These are phyloP conservation scores for Diplocarpon rosae DNA, from an alignment of 2,329 filamentous ascomycete genomes.

Conservation along the genomic window DNA sequence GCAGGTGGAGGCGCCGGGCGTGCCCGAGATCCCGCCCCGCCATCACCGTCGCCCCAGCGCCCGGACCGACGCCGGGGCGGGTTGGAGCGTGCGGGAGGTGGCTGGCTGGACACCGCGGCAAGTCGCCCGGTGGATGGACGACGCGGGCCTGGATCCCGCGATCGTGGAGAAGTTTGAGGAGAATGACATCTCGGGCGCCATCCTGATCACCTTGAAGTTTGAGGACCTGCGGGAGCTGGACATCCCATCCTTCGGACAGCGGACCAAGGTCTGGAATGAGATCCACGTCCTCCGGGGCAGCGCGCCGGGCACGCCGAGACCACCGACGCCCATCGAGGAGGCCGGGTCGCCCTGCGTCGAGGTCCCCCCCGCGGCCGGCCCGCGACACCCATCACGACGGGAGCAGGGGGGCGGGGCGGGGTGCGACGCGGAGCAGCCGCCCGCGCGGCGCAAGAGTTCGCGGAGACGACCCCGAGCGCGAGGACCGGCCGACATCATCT, in stretches of 20 bases:
- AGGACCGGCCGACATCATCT: conserved; percentile 51
- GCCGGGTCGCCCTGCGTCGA: conserved; percentile 30
- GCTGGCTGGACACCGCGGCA: conserved; percentile 61
- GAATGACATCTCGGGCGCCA: conserved; percentile 84
- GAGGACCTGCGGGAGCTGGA: conserved; percentile 76
- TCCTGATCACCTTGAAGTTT: conserved; percentile 83
- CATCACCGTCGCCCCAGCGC: conserved; percentile 37
- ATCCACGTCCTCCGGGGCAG: conserved; percentile 58
- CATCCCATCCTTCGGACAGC: conserved; percentile 71
- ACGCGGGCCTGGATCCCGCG: conserved; percentile 64
- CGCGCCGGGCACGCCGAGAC: conserved; percentile 38
- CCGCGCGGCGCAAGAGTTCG: conserved; percentile 19
- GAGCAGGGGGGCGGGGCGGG: too few species aligned
- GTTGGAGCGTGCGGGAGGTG: conserved; percentile 49
- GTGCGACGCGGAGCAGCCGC: conserved; percentile 21
- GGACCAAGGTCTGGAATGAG: conserved; percentile 70
- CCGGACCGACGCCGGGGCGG: conserved; percentile 44
- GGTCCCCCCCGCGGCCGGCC: conserved; percentile 4
- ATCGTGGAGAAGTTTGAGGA: conserved; percentile 76
- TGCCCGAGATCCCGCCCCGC: conserved; percentile 18
- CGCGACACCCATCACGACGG: conserved; percentile 17
- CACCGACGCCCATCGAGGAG: conserved; percentile 52
- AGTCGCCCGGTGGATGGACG: conserved; percentile 78
- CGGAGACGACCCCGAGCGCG: conserved; percentile 20
- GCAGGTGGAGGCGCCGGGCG: conserved; percentile 14